phyloP scores from a whole-genome alignment of 2,329 filamentous ascomycete species.

The Exserohilum rostratum region DNA sequence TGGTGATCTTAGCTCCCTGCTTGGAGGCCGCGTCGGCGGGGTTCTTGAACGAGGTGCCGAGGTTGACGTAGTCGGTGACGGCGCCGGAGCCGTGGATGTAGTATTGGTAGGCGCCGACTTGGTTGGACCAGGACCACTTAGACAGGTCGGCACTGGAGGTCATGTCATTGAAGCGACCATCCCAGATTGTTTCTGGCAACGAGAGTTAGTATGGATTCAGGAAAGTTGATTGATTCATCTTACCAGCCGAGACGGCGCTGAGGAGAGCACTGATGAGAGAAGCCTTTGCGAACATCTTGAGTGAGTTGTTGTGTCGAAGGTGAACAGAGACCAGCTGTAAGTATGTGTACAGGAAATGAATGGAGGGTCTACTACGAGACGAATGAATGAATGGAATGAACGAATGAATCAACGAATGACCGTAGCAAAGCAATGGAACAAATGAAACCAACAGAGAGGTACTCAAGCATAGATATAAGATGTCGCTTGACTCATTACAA shows the following conservation, averaged over 20 bases:
- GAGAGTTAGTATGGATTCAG: neutral
- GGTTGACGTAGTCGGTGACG: constrained; percentile 66
- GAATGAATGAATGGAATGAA: constrained; percentile 9
- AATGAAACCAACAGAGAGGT: constrained; percentile 11
- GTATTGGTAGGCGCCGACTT: constrained; percentile 74
- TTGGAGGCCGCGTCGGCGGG: constrained; percentile 65
- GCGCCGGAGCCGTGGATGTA: constrained; percentile 72
- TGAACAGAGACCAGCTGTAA: constrained; percentile 33
- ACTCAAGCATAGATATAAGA: constrained; percentile 5
- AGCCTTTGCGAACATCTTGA: constrained; percentile 41
- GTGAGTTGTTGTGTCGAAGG: constrained; percentile 15
- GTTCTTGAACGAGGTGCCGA: constrained; percentile 67
- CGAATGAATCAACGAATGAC: constrained; percentile 24
- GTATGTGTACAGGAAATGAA: constrained; percentile 7
- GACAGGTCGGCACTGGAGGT: constrained; percentile 61
- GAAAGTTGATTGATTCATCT: neutral
- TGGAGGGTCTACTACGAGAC: constrained; percentile 18
- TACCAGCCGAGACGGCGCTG: constrained; percentile 43
- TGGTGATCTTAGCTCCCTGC: constrained; percentile 73
- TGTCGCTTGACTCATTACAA: constrained; percentile 14
- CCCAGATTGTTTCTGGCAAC: constrained; percentile 62
- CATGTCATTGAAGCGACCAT: constrained; percentile 69
- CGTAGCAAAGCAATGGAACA: constrained; percentile 19
- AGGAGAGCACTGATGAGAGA: constrained; percentile 40
- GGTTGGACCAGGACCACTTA: constrained; percentile 69